These are phyloP conservation scores for Colletotrichum tanaceti DNA, from an alignment of 2,329 filamentous ascomycete species.

Conservation along the genomic window DNA sequence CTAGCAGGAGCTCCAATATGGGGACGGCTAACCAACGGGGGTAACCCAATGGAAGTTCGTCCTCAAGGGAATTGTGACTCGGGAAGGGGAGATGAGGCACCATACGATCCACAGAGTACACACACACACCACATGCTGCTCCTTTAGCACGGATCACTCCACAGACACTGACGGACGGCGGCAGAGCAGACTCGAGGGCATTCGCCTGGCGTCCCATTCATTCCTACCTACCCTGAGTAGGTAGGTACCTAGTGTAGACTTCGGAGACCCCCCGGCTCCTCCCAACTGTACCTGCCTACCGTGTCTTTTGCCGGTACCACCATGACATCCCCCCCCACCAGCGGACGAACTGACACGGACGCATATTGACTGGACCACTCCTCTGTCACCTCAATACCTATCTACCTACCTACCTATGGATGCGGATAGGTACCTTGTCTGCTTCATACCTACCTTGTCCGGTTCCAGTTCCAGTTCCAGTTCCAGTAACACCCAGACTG, in stretches of 20 bases:
- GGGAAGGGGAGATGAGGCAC: constrained; percentile 38
- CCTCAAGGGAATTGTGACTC: constrained; percentile 29
- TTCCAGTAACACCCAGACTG: constrained; percentile 30
- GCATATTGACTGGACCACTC: constrained; percentile 29
- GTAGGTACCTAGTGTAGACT: not conserved
- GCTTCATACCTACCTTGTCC: not conserved
- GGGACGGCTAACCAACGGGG: constrained; percentile 37
- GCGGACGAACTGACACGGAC: constrained; percentile 33
- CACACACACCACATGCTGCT: not conserved
- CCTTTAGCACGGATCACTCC: not conserved
- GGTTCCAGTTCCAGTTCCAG: too few species aligned
- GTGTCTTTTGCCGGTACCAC: constrained; percentile 12
- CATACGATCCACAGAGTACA: constrained; percentile 10
- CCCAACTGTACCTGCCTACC: not conserved
- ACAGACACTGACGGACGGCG: not conserved
- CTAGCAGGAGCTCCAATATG: constrained; percentile 36
- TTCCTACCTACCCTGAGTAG: not conserved
- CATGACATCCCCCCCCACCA: constrained; percentile 1
- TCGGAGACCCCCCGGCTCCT: not conserved
- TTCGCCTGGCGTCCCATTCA: constrained; percentile 27
- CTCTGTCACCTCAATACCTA: not conserved
- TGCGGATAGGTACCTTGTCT: too few species aligned
- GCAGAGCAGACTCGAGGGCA: not conserved
- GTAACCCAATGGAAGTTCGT: constrained; percentile 33
- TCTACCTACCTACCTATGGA: too few species aligned